Evolutionary conservation across 73 alveolate species (phyloP), one percentile per base, ranked within the genome.

Genomic region (Paramecium sonneborni): DNA sequence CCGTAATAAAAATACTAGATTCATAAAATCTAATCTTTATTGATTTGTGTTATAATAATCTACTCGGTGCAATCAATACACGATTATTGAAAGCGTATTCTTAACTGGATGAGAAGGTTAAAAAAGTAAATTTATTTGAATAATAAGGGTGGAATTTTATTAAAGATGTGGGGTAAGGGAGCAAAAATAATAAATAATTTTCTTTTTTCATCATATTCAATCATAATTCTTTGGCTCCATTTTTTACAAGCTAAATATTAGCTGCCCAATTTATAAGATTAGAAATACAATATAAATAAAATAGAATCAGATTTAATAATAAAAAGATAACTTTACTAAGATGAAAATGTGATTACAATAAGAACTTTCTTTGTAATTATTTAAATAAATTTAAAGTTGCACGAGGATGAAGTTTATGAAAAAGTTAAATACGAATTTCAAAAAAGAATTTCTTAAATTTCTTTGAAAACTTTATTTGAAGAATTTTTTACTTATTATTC

Each of bases 41-140:
- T 3, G 90, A 79, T 26, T 38, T 79, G 30, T 43, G 90, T 43
- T 43, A 24, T 38, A 79, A 79, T 79, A 79, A 79, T 34, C 10
- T 79, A 24, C 41, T 79, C 21, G 90, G 90, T 9, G 90, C 90
- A 9, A 79, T 79, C 18, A 79, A 79, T 79, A 41, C 90, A 18
- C 30, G 55, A 0, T n/a, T 79, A 10, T 28, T 79, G 41, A 30
- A 79, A 14, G 52, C 44, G 15, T 79, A 79, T 79, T 79, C 90
- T 6, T 18, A n/a, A 24, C 23, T 79, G 32, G 41, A 79, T 79
- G 11, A 2, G 1, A 43, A 43, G 14, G 90, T 79, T 4, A 0
- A 79, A 46, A 8, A 79, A 24, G 84, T 62, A 30, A 30, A 26
- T 26, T 6, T 26, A 12, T 12, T 12, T 26, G 6, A 26, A 26